These are phyloP conservation scores for Emmonsiellopsis sp. DNA, from an alignment of 2,329 filamentous ascomycete genomes.

Conservation along the genomic window DNA sequence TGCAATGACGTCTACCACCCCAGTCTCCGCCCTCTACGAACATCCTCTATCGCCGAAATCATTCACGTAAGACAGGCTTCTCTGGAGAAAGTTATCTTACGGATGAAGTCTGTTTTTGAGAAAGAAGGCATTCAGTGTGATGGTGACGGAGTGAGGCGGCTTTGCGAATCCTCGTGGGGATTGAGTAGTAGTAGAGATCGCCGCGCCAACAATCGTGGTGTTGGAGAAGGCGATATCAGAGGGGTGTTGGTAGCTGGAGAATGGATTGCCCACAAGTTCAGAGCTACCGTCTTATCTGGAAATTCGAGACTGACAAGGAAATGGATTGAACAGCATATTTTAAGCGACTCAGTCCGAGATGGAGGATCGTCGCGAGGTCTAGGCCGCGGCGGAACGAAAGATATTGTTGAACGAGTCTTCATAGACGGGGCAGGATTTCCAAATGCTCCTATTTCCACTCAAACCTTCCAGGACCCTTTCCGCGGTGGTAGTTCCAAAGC, in stretches of 20 bases:
- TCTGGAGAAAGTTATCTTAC: constrained; percentile 71
- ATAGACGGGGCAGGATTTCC: constrained; percentile 55
- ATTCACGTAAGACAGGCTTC: constrained; percentile 85
- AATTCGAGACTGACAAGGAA: constrained; percentile 42
- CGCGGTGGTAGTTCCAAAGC: constrained; percentile 17
- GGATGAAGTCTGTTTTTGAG: constrained; percentile 75
- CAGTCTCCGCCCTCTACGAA: constrained; percentile 74
- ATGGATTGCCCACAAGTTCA: constrained; percentile 54
- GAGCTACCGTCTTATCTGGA: constrained; percentile 31
- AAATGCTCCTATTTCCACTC: constrained; percentile 27
- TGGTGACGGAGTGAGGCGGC: constrained; percentile 70
- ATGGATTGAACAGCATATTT: constrained; percentile 52
- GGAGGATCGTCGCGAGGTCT: constrained; percentile 46
- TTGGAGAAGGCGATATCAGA: constrained; percentile 49
- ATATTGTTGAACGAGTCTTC: constrained; percentile 58
- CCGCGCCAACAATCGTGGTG: constrained; percentile 32
- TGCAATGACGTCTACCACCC: constrained; percentile 97
- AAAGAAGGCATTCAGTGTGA: constrained; percentile 85
- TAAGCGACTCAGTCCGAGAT: constrained; percentile 43
- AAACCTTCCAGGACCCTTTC: constrained; percentile 28
- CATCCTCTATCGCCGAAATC: constrained; percentile 75
- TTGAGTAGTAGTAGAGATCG: constrained; percentile 48
- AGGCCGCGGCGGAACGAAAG: constrained; percentile 54
- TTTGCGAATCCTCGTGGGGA: constrained; percentile 59
- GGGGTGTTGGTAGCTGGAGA: constrained; percentile 56